Percentiles rank a stretch among this genome's conserved stretches.
These are phyloP conservation scores for Oryza glumipatula DNA, from an alignment of 176 grass and related monocot species.

Conservation along the genomic window DNA sequence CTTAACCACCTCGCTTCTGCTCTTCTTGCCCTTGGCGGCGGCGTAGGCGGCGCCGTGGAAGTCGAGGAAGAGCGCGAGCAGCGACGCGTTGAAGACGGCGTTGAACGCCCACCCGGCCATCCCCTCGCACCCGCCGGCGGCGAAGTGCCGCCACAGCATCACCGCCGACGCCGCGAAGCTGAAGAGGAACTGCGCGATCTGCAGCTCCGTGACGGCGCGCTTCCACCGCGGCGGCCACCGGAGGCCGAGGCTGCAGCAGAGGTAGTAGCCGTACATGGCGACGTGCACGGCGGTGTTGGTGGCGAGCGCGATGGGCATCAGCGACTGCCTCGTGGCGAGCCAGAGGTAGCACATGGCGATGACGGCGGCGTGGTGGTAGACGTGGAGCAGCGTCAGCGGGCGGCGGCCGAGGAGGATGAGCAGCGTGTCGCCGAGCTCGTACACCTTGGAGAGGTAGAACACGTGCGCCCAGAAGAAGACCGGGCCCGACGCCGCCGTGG, in stretches of 20 bases:
- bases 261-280: constrained; percentile 91
- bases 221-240: constrained; percentile 77
- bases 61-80: constrained; percentile 81
- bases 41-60: constrained; percentile 74
- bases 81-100: constrained; percentile 85
- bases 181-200: constrained; percentile 91
- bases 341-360: constrained; percentile 93
- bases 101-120: constrained; percentile 87
- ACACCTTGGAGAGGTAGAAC: constrained; percentile 95
- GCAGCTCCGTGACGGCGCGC: constrained; percentile 84
- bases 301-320: constrained; percentile 76
- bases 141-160: constrained; percentile 80
- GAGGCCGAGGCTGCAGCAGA: constrained; percentile 69
- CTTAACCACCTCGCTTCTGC: background rate
- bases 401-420: constrained; percentile 78
- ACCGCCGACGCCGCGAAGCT: constrained; percentile 73
- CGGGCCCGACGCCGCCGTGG: constrained; percentile 52
- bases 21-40: constrained; percentile 51
- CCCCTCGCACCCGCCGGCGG: constrained; percentile 69
- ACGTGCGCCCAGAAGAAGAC: constrained; percentile 97
- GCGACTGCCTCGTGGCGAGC: constrained; percentile 76
- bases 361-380: constrained; percentile 95
- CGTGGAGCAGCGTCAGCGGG: constrained; percentile 89
- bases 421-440: constrained; percentile 88
- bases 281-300: constrained; percentile 90